A percentile compares a stretch with the other conserved stretches of the same genome.
These are phyloP conservation scores for Fusarium burgessii DNA, from an alignment of 2,329 filamentous ascomycete genomes.

Conservation along the genomic window DNA sequence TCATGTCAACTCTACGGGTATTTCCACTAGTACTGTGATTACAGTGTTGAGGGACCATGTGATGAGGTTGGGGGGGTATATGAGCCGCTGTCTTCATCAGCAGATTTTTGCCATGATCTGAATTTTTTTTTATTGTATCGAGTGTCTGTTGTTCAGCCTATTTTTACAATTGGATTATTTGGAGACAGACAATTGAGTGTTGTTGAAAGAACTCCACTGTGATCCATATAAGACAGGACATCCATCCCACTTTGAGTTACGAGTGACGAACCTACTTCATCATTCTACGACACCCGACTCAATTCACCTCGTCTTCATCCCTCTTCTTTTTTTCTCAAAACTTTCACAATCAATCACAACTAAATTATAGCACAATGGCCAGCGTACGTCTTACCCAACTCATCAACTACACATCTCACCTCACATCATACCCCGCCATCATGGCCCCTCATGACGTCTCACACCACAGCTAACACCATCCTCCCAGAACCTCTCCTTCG, in stretches of 20 bases:
- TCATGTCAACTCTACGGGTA: slow-evolving; percentile 12
- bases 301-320: not conserved
- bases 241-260: slow-evolving; percentile 11
- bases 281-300: slow-evolving; percentile 8
- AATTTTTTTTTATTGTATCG: not conserved
- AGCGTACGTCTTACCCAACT: slow-evolving; percentile 35
- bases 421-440: slow-evolving; percentile 24
- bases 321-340: not conserved
- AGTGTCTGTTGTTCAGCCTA: slow-evolving; percentile 21
- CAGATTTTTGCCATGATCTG: slow-evolving; percentile 32
- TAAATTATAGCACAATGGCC: slow-evolving; percentile 36
- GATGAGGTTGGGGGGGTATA: slow-evolving; percentile 37
- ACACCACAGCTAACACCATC: not conserved
- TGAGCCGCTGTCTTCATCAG: slow-evolving; percentile 40
- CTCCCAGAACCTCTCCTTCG: slow-evolving; percentile 81
- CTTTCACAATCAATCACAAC: not conserved
- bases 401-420: not conserved
- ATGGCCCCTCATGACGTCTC: slow-evolving; percentile 36
- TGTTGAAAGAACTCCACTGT: slow-evolving; percentile 24
- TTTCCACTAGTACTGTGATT: not conserved
- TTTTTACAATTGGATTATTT: not conserved
- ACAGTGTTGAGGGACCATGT: slow-evolving; percentile 9
- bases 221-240: slow-evolving; percentile 40
- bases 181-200: not conserved
- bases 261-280: slow-evolving; percentile 11